Evolutionary conservation across 169 alveolate species (phyloP), one percentile per base, ranked within the genome.

Genomic region (Cryptosporidium tyzzeri): DNA sequence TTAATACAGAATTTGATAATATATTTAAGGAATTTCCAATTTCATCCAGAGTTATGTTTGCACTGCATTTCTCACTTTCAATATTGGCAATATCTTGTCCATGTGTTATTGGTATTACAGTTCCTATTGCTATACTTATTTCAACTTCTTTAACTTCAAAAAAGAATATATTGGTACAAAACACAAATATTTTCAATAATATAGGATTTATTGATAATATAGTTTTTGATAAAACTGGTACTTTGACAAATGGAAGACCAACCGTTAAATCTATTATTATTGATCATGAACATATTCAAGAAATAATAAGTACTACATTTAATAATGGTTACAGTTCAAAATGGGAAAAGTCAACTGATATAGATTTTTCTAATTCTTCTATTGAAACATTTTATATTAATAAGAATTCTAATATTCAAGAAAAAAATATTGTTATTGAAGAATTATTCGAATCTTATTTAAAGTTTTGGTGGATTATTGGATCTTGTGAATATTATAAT

Each of bases 401-500:
- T 33, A 73, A 58, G 44, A 73, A 37, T 55, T 29, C 48, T 16
- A 58, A 55, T n/a, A 21, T 3, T 12, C 61, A 9, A 69, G 37
- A 69, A 0, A 37, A 69, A 10, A 65, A 29, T n/a, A 3, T 65
- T 26, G 2, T 35, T 9, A 16, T 29, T 14, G 26, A 45, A 26
- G 75, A 59, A 48, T n/a, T 62, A 16, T 7, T 18, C 8, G 67
- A 80, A 9, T 80, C 80, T n/a, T 59, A 61, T 65, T 37, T 62
- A 12, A 80, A 44, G 45, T 80, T 80, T n/a, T 80, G 89, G 89
- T 80, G 89, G 89, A 59, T 80, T n/a, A 80, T 80, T 12, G 89
- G 89, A 2, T 62, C 69, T 48, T 59, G 80, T 12, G 89, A 80
- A 48, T 80, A 80, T 26, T 62, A 61, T 33, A 80, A 65, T 21